Base-by-base conservation (phyloP, 2,329 filamentous ascomycete genomes). In the Colletotrichum sojae region DNA sequence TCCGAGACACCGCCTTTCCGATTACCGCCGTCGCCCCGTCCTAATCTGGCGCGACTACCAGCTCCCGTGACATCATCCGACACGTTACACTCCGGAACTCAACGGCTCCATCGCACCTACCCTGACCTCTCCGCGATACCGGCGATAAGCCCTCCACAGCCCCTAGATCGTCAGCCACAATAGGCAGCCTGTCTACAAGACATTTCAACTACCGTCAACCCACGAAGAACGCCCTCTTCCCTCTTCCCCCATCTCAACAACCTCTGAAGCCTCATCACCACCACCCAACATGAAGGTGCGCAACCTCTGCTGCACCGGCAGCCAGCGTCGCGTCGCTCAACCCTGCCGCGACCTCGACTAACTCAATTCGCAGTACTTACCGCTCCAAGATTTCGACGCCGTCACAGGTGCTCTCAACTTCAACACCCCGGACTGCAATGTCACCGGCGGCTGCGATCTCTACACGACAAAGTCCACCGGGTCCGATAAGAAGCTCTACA, bases 401-500 rank as follows among this genome's bases (percentile, higher is more conserved):
- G 93, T 98, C 73, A 95, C 94, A 70, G 92, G 92, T 83, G 93
- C 95, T 72, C 90, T 99, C 78, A 98, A 97, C 79, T 98, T 98
- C 85, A 94, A 96, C 76, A 98, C 95, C 1, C 90, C 93, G 59
- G 95, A 98, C 79, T 95, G 94, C 78, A 93, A 95, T 74, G 92
- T 99, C 70, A 92, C 94, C 31, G 96, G 96, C 75, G 93, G 94
- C 73, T 98, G 95, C 85, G 96, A 99, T 80, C 88, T 98, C 18
- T 99, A 98, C 85, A 98, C 95, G 10, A 98, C 95, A 27, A 99
- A 99, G 82, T 95, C 96, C 36, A 94, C 95, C 63, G 94, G 95
- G 53, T 91, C 92, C 72, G 96, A 99, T 80, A 98, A 98, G 88
- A 98, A 98, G 79, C 86, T 99, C 9, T 98, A 98, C 86, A 97